These are phyloP conservation scores for Aurantiochytrium sp. DNA, from an alignment of 108 stramenopile species.

Conservation along the genomic window DNA sequence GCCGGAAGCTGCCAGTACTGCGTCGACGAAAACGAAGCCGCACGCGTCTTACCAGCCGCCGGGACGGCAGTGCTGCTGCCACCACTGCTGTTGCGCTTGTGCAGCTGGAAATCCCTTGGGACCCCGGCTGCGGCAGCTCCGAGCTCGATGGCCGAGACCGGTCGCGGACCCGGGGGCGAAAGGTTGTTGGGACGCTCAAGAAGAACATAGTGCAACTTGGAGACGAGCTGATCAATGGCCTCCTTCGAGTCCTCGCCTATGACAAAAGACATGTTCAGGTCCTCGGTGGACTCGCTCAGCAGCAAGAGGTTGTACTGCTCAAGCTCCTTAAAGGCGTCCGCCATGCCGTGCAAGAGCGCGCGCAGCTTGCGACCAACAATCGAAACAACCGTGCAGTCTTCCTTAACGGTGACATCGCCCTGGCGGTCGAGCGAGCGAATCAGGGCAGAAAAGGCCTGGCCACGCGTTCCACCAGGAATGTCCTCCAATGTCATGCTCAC, in stretches of 20 bases:
- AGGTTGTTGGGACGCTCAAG: not conserved
- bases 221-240: not conserved
- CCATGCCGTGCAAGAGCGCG: not conserved
- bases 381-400: not conserved
- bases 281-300: conserved; percentile 19
- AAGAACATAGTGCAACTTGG: not conserved
- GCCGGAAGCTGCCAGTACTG: not conserved
- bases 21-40: not conserved
- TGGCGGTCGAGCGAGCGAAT: not conserved
- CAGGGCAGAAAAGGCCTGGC: not conserved
- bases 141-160: not conserved
- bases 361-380: conserved; percentile 13
- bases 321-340: not conserved
- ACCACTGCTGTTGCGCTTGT: not conserved
- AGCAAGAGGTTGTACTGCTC: not conserved
- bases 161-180: not conserved
- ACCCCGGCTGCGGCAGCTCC: not conserved
- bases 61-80: not conserved
- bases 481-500: conserved; percentile 86
- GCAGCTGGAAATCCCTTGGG: not conserved
- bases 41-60: not conserved
- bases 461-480: not conserved
- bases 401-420: not conserved
- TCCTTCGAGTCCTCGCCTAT: not conserved
- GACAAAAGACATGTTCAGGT: conserved; percentile 26